phyloP scores from a whole-genome alignment of 2,329 filamentous ascomycete species.

The Venturia aucupariae region DNA sequence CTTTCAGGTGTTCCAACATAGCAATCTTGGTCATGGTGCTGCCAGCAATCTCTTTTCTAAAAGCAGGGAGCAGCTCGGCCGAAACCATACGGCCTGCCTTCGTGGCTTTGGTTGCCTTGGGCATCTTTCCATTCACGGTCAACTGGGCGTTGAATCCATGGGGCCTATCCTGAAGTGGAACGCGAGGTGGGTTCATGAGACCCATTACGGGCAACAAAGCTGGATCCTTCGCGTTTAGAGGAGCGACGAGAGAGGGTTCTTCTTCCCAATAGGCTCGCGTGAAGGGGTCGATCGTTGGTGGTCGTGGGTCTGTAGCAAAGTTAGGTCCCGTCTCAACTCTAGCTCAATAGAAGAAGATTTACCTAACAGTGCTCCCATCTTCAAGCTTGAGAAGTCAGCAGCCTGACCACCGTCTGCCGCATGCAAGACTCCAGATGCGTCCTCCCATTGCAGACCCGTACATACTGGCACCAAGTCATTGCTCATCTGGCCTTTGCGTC shows the following conservation, averaged over 20 bases:
- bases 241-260: slow-evolving; percentile 19
- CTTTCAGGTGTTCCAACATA: slow-evolving; percentile 65
- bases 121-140: slow-evolving; percentile 20
- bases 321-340: background rate
- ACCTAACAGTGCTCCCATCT: slow-evolving; percentile 68
- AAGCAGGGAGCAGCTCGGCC: slow-evolving; percentile 51
- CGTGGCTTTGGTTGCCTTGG: slow-evolving; percentile 24
- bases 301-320: slow-evolving; percentile 29
- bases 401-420: slow-evolving; percentile 37
- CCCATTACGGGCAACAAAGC: background rate
- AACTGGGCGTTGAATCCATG: slow-evolving; percentile 25
- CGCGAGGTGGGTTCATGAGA: slow-evolving; percentile 13
- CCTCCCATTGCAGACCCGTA: slow-evolving; percentile 79
- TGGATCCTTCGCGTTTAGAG: background rate
- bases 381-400: slow-evolving; percentile 48
- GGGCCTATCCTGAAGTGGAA: slow-evolving; percentile 7
- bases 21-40: slow-evolving; percentile 66
- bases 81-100: slow-evolving; percentile 42
- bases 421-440: slow-evolving; percentile 35
- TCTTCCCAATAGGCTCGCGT: slow-evolving; percentile 68
- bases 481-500: slow-evolving; percentile 45
- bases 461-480: slow-evolving; percentile 66
- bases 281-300: slow-evolving; percentile 71
- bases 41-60: slow-evolving; percentile 61
- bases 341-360: slow-evolving; percentile 26